Evolutionary conservation across 306 rosid species (phyloP).

Genomic region (Oemleria cerasiformis): DNA sequence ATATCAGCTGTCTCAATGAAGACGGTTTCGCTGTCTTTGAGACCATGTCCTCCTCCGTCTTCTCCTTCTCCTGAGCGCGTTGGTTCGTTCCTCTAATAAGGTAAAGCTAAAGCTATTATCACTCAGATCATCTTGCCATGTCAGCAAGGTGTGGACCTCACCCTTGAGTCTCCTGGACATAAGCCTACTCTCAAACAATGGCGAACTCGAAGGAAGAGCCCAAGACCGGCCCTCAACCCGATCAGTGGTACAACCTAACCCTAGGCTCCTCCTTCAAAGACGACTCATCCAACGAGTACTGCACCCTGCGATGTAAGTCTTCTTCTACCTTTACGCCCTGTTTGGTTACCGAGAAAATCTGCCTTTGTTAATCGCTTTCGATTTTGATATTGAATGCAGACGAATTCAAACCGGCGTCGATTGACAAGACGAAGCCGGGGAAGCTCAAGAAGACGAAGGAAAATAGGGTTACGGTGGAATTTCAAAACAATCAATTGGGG

Average conservation of each 20-base stretch:
- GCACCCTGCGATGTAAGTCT: slow-evolving; percentile 86
- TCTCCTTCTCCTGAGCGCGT: not conserved
- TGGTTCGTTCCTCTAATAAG: not conserved
- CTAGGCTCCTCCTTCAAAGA: slow-evolving; percentile 82
- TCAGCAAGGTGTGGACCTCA: slow-evolving; percentile 1
- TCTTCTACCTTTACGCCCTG: not conserved
- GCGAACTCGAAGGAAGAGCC: slow-evolving; percentile 86
- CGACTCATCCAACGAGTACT: slow-evolving; percentile 72
- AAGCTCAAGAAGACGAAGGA: slow-evolving; percentile 74
- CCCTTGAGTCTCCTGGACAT: slow-evolving; percentile 13
- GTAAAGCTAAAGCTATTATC: not conserved
- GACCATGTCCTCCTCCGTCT: not conserved
- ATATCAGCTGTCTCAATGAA: not conserved
- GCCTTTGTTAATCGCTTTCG: not conserved
- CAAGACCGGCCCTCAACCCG: slow-evolving; percentile 68
- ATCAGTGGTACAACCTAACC: slow-evolving; percentile 77
- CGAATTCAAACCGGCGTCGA: slow-evolving; percentile 92
- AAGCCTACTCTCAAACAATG: slow-evolving; percentile 23
- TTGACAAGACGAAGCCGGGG: slow-evolving; percentile 75
- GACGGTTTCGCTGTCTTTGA: not conserved
- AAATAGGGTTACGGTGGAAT: slow-evolving; percentile 77
- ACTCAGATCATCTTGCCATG: slow-evolving; percentile 24
- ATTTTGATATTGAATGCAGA: slow-evolving; percentile 38
- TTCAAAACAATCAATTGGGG: slow-evolving; percentile 83
- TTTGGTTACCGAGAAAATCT: slow-evolving; percentile 23